Evolutionary conservation across 495 filamentous ascomycete species (phyloP), one percentile per base, ranked within the genome.

Genomic region (Tuber magnatum): DNA sequence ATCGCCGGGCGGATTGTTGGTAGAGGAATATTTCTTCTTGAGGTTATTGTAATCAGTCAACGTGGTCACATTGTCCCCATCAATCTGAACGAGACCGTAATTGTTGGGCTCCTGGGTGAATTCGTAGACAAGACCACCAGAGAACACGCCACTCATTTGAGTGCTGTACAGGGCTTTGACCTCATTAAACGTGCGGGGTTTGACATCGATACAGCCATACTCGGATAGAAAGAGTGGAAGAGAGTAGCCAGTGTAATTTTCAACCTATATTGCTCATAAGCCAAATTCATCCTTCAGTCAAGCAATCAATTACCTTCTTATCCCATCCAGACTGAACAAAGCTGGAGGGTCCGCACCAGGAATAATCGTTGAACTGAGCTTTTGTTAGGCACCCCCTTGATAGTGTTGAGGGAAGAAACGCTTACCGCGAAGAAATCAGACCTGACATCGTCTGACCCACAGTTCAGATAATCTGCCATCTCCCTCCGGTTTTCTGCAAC

Each of bases 221-320:
- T 97, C 95, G 39, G 94, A 97, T 32, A 98, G 87, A 89, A 97
- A 98, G 79, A 97, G 91, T 35, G 94, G 95, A 70, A 97, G 85
- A 77, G 94, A 93, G 83, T 97, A 98, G 81, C 91, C 90, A 76
- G 89, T 90, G 87, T 94, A 97, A 84, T 90, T 92, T 69, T 69
- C 42, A 43, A 82, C 80, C 75, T 77, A 24, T 24, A 32, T 24
- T 61, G 32, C n/a, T 22, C 10, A 5, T 61, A 3, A 61, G 28
- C n/a, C 2, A 32, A 61, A 61, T 32, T 16, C 51, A 16, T 32
- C 51, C 32, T 16, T 28, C 12, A 1, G 28, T 61, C n/a, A 32
- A 28, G 16, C 2, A 4, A 28, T 32, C 28, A 3, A 44, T 35
- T 71, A 97, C 94, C 89, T 97, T 97, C 83, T 92, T 85, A 82